These are phyloP conservation scores for Fusarium nanum DNA, from an alignment of 2,329 filamentous ascomycete species.

Conservation along the genomic window DNA sequence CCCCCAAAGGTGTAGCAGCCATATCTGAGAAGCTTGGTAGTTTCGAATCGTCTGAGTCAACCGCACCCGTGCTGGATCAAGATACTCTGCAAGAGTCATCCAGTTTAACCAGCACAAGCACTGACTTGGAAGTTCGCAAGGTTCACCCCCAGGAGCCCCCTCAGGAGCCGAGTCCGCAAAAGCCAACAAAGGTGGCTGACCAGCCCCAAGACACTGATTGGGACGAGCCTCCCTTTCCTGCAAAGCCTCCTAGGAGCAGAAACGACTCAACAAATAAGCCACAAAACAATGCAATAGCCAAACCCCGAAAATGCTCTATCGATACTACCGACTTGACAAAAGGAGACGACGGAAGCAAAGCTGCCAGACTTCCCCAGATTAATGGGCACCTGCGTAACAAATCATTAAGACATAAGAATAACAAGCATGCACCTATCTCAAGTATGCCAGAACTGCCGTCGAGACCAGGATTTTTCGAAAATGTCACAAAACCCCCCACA, in stretches of 20 bases:
- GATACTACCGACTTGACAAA: constrained; percentile 48
- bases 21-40: constrained; percentile 56
- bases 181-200: background rate
- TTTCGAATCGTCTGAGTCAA: constrained; percentile 9
- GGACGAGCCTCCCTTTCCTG: constrained; percentile 3
- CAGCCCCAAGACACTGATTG: constrained; percentile 4
- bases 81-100: background rate
- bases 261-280: constrained; percentile 23
- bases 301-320: constrained; percentile 48
- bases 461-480: constrained; percentile 55
- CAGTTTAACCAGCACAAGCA: background rate
- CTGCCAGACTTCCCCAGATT: constrained; percentile 47
- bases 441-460: constrained; percentile 52
- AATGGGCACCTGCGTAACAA: constrained; percentile 52
- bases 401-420: constrained; percentile 48
- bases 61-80: background rate
- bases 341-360: constrained; percentile 47
- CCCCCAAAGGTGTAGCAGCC: constrained; percentile 65
- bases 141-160: background rate
- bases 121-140: background rate
- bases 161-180: background rate
- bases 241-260: constrained; percentile 19
- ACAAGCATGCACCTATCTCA: constrained; percentile 42
- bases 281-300: constrained; percentile 39
- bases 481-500: constrained; percentile 47